Base-by-base conservation (phyloP, 352 stramenopile genomes). In the Hyphochytrium catenoides region DNA sequence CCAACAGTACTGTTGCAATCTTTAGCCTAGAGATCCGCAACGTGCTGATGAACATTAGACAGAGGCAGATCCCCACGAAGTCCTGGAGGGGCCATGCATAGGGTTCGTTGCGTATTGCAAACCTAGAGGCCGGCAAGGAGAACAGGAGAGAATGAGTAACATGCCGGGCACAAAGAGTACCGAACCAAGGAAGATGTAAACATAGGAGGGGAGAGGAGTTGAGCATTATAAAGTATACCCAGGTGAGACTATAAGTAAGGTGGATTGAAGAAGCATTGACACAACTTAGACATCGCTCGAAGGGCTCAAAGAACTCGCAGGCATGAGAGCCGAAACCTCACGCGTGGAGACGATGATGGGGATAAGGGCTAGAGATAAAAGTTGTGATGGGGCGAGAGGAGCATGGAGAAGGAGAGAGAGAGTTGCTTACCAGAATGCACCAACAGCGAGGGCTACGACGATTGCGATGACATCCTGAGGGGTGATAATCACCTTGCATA, bases 21-120 rank as follows among this genome's bases (percentile, higher is more conserved):
- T 79, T 75, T 43, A 95, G 63, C 39, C 71, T 84, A 31, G 83
- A 82, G 26, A 95, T 53, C 26, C 83, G 79, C 35, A 91, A 79
- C 17, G 77, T 74, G 16, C 61, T 56, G 22, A 94, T 51, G 41
- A 95, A 94, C 8, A 91, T 44, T 19, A 93, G 68, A 48, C 77
- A 93, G 49, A 95, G 82, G 50, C 77, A 93, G 14, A 82, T 46
- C 22, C 81, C 83, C 26, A 94, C 86, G 27, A 91, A 38, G 50
- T 95, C 74, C 45, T 95, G 84, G 12, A 90, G 58, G 12, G 93
- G 46, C 79, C 81, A 94, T 24, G 59, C 63, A 48, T 74, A 76
- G 7, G 64, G 46, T 41, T 84, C 57, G 31, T 69, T 64, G 32
- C 82, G 59, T 18, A 44, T 63, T 29, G 89, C 48, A 48, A 71